These are phyloP conservation scores for Microbotryomycetes sp. DNA, from an alignment of 1,284 basidiomycete species.

Conservation along the genomic window DNA sequence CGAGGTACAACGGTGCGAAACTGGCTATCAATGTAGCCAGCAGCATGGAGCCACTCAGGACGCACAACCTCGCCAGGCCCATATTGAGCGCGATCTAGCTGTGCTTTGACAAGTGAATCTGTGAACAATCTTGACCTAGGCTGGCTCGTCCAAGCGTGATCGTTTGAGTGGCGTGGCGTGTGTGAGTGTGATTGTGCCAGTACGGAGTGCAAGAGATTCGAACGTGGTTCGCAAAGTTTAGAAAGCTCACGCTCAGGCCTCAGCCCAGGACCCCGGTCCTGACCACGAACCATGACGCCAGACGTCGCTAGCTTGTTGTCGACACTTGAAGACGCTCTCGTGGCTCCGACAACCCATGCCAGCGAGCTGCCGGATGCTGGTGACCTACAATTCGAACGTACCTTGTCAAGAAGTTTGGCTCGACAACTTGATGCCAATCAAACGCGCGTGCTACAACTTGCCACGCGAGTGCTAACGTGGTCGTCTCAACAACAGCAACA, in stretches of 20 bases:
- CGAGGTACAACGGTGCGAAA: slow-evolving; percentile 64
- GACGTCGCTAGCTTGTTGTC: slow-evolving; percentile 7
- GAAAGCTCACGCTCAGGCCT: too few relatives aligned
- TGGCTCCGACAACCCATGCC: slow-evolving; percentile 23
- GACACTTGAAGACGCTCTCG: slow-evolving; percentile 13
- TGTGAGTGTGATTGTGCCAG: too few relatives aligned
- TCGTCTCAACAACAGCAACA: slow-evolving; percentile 46
- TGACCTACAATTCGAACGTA: slow-evolving; percentile 34
- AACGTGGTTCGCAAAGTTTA: too few relatives aligned
- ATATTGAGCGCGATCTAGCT: slow-evolving; percentile 36
- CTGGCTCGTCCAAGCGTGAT: too few relatives aligned
- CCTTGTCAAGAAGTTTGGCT: slow-evolving; percentile 32
- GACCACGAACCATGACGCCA: background rate
- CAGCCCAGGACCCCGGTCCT: background rate
- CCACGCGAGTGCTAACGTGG: slow-evolving; percentile 59
- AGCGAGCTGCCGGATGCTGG: slow-evolving; percentile 18
- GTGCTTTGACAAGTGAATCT: too few relatives aligned
- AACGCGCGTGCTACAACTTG: slow-evolving; percentile 47
- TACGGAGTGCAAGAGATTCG: too few relatives aligned
- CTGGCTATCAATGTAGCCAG: slow-evolving; percentile 65
- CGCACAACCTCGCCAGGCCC: slow-evolving; percentile 47
- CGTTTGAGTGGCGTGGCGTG: too few relatives aligned
- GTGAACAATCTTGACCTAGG: too few relatives aligned
- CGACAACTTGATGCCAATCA: slow-evolving; percentile 25
- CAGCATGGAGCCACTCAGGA: slow-evolving; percentile 64